phyloP scores from a whole-genome alignment of 257 asterid species.

The Euphrasia confusa region DNA sequence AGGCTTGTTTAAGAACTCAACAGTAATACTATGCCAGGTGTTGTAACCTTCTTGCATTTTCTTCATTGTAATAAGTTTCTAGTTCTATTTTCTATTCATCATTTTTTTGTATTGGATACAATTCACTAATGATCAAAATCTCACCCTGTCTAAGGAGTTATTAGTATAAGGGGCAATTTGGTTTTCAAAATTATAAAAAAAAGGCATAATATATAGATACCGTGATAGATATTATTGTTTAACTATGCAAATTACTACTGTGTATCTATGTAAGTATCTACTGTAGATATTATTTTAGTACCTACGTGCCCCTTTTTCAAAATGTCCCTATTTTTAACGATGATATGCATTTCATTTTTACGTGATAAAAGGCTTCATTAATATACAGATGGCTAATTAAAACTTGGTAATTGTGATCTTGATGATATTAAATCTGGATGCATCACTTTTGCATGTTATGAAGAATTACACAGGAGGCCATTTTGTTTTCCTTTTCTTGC shows the following conservation, averaged over 20 bases:
- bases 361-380: conserved; percentile 10
- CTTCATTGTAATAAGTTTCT: conserved; percentile 10
- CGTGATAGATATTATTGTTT: too few species aligned
- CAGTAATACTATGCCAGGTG: conserved; percentile 79
- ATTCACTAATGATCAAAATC: conserved; percentile 8
- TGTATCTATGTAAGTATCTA: too few species aligned
- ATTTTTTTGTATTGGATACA: conserved; percentile 9
- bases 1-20: conserved; percentile 78
- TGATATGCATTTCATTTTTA: conserved; percentile 1
- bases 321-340: neutral
- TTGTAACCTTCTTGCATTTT: conserved; percentile 19
- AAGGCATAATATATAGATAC: too few species aligned
- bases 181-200: too few species aligned
- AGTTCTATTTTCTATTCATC: conserved; percentile 11
- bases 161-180: too few species aligned
- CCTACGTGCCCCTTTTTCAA: too few species aligned
- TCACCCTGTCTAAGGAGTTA: neutral
- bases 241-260: too few species aligned
- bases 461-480: neutral
- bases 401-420: neutral
- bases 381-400: neutral
- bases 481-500: neutral
- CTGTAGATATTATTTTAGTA: too few species aligned
- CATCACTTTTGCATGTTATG: neutral
- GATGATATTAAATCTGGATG: neutral